phyloP scores from a whole-genome alignment of 805 yeast species.

The Hanseniaspora meyeri region DNA sequence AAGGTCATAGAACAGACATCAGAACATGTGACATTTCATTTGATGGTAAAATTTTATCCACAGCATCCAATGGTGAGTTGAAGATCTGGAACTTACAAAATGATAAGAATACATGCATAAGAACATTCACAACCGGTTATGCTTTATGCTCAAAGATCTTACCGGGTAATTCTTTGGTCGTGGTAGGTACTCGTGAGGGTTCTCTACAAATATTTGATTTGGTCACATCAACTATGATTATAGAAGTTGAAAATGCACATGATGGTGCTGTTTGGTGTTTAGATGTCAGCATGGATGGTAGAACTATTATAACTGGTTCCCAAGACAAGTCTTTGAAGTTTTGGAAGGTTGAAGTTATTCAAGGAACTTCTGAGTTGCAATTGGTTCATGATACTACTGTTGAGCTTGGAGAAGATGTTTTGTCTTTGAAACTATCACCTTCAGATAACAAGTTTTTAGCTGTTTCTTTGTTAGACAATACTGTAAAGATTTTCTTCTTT shows the following conservation, averaged over 20 bases:
- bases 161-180: slow-evolving; percentile 83
- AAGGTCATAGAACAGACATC: slow-evolving; percentile 85
- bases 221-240: slow-evolving; percentile 64
- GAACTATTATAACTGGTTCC: slow-evolving; percentile 76
- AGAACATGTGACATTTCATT: slow-evolving; percentile 71
- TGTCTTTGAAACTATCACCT: slow-evolving; percentile 68
- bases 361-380: slow-evolving; percentile 42
- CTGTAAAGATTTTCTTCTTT: slow-evolving; percentile 85
- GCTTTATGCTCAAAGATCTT: slow-evolving; percentile 67
- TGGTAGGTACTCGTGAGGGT: slow-evolving; percentile 82
- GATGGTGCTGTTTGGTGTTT: slow-evolving; percentile 80
- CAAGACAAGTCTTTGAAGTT: slow-evolving; percentile 83
- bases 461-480: slow-evolving; percentile 75
- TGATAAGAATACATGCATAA: slow-evolving; percentile 44
- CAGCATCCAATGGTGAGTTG: slow-evolving; percentile 81
- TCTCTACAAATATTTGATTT: slow-evolving; percentile 73
- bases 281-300: slow-evolving; percentile 78
- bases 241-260: slow-evolving; percentile 62
- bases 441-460: slow-evolving; percentile 59
- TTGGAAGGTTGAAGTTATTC: slow-evolving; percentile 69
- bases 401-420: slow-evolving; percentile 75
- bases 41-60: slow-evolving; percentile 67
- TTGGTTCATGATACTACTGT: slow-evolving; percentile 66
- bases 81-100: slow-evolving; percentile 80
- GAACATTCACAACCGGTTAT: slow-evolving; percentile 84